A percentile compares a stretch with the other conserved stretches of the same genome.
Evolutionary conservation across 768 basidiomycete genomes (phyloP).

Genomic region (Sporobolomyces phaffii): DNA sequence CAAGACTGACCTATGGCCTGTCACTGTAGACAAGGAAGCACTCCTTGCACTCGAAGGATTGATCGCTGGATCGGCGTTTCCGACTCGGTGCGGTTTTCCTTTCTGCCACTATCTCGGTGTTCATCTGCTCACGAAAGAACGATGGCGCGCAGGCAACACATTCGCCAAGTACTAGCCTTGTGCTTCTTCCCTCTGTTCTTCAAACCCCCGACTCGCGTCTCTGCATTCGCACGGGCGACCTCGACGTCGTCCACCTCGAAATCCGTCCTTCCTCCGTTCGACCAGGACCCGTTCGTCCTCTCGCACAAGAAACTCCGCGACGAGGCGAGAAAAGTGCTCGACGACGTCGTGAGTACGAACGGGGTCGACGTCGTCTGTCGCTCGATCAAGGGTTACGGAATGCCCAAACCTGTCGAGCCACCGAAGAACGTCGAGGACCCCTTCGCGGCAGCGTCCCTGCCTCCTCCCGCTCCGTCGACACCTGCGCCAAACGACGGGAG

Average conservation of each 20-base stretch:
- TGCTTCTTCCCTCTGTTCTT: constrained; percentile 27
- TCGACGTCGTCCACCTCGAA: background rate
- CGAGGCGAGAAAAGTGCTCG: background rate
- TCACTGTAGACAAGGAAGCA: background rate
- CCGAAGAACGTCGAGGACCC: background rate
- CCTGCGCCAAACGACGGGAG: background rate
- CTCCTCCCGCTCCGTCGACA: background rate
- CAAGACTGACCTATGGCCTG: too few relatives aligned
- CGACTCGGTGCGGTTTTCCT: background rate
- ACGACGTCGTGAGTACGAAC: constrained; percentile 1
- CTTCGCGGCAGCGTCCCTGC: background rate
- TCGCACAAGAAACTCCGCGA: constrained; percentile 8
- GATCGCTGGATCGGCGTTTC: constrained; percentile 2
- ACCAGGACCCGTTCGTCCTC: constrained; percentile 2
- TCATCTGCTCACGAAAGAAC: too few relatives aligned
- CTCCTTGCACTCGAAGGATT: constrained; percentile 11
- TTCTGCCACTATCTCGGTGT: too few relatives aligned
- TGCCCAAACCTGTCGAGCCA: background rate
- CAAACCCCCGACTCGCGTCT: constrained; percentile 10
- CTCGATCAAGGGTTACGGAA: constrained; percentile 1
- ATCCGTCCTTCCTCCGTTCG: background rate
- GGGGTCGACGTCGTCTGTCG: constrained; percentile 18
- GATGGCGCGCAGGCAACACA: background rate
- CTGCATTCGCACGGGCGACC: background rate
- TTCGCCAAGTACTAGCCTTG: constrained; percentile 19